Conservation (phyloP, 2,329 filamentous ascomycete genomes). For the Apiospora arundinis region DNA sequence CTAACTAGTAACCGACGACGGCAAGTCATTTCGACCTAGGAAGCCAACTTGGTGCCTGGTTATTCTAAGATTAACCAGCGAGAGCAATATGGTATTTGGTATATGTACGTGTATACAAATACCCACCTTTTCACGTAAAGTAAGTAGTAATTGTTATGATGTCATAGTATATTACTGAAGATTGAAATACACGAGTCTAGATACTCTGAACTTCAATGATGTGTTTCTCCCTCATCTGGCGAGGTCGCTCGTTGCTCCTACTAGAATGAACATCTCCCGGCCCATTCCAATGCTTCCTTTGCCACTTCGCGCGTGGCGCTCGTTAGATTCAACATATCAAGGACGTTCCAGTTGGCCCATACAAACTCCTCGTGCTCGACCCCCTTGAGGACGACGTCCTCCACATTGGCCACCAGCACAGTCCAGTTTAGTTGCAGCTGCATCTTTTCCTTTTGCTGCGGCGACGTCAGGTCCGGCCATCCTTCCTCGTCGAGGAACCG, state of each 20-base stretch:
- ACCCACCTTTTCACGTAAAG: too few species aligned
- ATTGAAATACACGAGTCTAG: not conserved
- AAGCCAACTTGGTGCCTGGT: not conserved
- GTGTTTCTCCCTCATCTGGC: not conserved
- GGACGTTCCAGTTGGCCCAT: slow-evolving; percentile 33
- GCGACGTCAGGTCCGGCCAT: not conserved
- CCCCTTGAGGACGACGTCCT: slow-evolving; percentile 37
- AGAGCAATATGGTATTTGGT: too few species aligned
- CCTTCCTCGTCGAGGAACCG: slow-evolving; percentile 4
- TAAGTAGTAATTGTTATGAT: too few species aligned
- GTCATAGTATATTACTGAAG: too few species aligned
- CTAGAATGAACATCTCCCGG: slow-evolving; percentile 32
- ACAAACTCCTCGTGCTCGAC: slow-evolving; percentile 40
- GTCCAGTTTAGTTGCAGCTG: slow-evolving; percentile 37
- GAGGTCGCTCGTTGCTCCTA: too few species aligned
- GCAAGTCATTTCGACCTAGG: too few species aligned
- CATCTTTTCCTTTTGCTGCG: not conserved
- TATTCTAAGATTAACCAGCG: too few species aligned
- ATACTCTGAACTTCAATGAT: not conserved
- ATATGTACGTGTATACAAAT: too few species aligned
- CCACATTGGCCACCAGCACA: slow-evolving; percentile 36
- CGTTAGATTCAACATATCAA: slow-evolving; percentile 29
- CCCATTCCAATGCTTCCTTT: slow-evolving; percentile 36
- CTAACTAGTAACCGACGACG: too few species aligned
- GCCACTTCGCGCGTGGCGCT: slow-evolving; percentile 31